Percentiles rank a stretch among this genome's conserved stretches.
phyloP scores from a whole-genome alignment of 1,139 yeast genomes.

The Pneumocystis jirovecii region DNA sequence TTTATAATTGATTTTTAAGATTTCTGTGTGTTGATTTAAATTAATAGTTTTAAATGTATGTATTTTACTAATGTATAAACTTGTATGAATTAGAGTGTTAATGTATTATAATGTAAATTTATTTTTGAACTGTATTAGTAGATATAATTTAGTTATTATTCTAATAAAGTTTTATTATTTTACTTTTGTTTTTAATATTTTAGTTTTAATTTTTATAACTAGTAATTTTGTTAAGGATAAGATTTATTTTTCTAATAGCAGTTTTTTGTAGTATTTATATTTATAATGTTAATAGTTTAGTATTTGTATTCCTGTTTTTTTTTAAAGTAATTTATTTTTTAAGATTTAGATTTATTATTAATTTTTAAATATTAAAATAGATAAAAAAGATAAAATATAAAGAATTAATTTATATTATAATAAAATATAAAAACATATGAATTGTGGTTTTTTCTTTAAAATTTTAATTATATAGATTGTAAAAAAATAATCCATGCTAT shows the following conservation, averaged over 20 bases:
- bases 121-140: neutral
- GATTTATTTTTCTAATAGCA: too few species aligned
- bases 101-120: too few species aligned
- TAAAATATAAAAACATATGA: neutral
- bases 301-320: neutral
- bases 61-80: too few species aligned
- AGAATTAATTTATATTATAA: neutral
- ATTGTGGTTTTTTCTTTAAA: neutral
- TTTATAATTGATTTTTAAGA: too few species aligned
- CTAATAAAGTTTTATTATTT: neutral
- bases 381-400: neutral
- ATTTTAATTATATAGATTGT: neutral
- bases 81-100: too few species aligned
- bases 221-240: too few species aligned
- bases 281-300: neutral
- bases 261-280: too few species aligned
- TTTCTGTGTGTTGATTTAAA: too few species aligned
- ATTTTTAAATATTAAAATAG: neutral
- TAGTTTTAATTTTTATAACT: neutral
- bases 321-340: neutral
- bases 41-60: too few species aligned
- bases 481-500: conserved; percentile 10
- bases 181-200: neutral
- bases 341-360: neutral
- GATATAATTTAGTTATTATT: neutral